Conservation (phyloP, 805 yeast genomes). For the Saccharomycopsis vini region DNA sequence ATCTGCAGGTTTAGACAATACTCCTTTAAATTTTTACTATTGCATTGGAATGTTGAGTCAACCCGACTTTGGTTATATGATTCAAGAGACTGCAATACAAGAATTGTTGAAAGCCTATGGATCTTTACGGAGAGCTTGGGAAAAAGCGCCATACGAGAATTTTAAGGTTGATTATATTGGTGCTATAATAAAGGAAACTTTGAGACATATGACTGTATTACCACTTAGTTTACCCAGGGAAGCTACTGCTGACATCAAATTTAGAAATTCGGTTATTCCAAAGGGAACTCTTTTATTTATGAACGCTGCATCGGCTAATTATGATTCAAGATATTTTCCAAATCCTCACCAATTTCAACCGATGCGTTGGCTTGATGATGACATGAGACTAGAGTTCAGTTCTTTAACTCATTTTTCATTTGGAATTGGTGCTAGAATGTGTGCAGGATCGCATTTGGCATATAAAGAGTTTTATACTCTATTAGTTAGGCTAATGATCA, state of each 20-base stretch:
- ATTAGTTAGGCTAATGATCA: conserved; percentile 41
- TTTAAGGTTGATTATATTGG: conserved; percentile 38
- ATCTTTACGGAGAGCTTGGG: conserved; percentile 30
- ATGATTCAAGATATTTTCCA: conserved; percentile 38
- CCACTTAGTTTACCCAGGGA: conserved; percentile 60
- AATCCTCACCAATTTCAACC: conserved; percentile 44
- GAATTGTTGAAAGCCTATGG: conserved; percentile 32
- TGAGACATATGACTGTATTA: conserved; percentile 54
- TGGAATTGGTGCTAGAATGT: conserved; percentile 67
- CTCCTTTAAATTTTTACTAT: conserved; percentile 54
- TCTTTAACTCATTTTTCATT: conserved; percentile 38
- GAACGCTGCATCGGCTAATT: conserved; percentile 67
- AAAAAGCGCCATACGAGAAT: conserved; percentile 22
- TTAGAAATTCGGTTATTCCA: conserved; percentile 39
- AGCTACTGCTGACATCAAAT: conserved; percentile 43
- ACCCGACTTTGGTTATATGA: conserved; percentile 27
- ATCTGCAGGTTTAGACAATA: conserved; percentile 71
- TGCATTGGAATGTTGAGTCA: conserved; percentile 51
- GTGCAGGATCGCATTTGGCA: conserved; percentile 61
- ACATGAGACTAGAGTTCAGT: conserved; percentile 16
- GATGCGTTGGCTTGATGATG: conserved; percentile 38
- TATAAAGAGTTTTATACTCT: conserved; percentile 55
- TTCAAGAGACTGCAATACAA: conserved; percentile 37
- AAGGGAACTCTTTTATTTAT: conserved; percentile 45
- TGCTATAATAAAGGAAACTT: conserved; percentile 55